Base-by-base conservation (phyloP, 2,329 filamentous ascomycete genomes). In the Cordyceps tenuipes region DNA sequence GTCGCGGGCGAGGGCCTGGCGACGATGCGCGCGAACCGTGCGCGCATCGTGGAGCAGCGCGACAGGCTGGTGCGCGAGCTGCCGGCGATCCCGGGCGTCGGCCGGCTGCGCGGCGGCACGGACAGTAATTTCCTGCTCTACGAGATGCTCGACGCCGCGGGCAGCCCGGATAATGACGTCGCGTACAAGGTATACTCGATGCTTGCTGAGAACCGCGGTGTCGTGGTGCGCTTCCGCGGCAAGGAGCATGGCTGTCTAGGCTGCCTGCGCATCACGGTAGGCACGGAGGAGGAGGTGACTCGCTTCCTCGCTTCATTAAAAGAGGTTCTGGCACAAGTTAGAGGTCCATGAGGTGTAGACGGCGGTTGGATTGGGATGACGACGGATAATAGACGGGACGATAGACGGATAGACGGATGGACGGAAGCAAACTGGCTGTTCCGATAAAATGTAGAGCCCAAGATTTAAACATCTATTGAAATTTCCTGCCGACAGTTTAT, bases 191-290 rank as follows among this genome's bases (percentile, higher is more conserved):
- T 93, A 8, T 99, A 99, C 72, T 86, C 95, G 75, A 80, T 78
- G 34, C 79, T 99, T 67, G 94, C 94, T 0, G 91, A 96, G 78
- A 82, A 85, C 46, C 87, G 85, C 70, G 91, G 93, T 0, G 93
- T 99, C 0, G 92, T 99, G 7, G 93, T 97, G 4, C 81, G 94
- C 58, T 99, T 97, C 74, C 81, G 94, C 66, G 94, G 94, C 52
- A 95, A 92, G 76, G 94, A 99, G 77, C 79, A 89, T 65, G 93
- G 92, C 5, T 99, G 94, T 71, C 73, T 87, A 47, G 94, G 93
- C 0, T 97, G 93, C 69, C 75, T 99, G 71, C 83, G 94, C 59
- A 90, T 97, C 65, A 99, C 94, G 0, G 85, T 99, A 13, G 94
- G 94, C 17, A 97, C 93, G 0, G 89, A 95, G 72, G 76, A 83